phyloP scores from a whole-genome alignment of 2,329 filamentous ascomycete species.

The Penicillium sp. region DNA sequence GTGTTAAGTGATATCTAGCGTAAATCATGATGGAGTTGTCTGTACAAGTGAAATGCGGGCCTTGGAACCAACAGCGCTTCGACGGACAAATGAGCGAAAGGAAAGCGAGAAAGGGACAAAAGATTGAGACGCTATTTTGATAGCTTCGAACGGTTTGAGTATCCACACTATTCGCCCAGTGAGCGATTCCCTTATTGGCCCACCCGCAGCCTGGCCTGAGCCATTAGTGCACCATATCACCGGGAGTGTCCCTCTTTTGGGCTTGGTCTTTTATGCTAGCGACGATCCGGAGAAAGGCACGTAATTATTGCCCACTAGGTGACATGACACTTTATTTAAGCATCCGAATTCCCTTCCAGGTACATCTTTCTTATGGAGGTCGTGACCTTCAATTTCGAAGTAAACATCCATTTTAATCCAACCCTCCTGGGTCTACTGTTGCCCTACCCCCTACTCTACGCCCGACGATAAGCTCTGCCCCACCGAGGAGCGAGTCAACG shows the following conservation, averaged over 20 bases:
- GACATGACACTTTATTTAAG: constrained; percentile 9
- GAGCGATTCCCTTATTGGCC: constrained; percentile 23
- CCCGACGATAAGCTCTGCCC: background rate
- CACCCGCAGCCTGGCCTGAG: constrained; percentile 8
- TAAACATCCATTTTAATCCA: background rate
- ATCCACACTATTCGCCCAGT: constrained; percentile 22
- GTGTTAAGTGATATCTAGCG: too few relatives aligned
- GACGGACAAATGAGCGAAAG: background rate
- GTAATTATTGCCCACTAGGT: background rate
- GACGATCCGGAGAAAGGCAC: constrained; percentile 20
- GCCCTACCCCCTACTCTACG: background rate
- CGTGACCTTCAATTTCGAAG: background rate
- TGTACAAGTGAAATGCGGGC: background rate
- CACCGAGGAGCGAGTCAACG: background rate
- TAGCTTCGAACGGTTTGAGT: constrained; percentile 17
- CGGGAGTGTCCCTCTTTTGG: constrained; percentile 11
- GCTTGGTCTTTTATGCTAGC: constrained; percentile 7
- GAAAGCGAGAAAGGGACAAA: background rate
- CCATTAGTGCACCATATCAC: constrained; percentile 16
- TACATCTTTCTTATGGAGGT: background rate
- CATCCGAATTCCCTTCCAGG: constrained; percentile 1
- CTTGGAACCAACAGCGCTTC: background rate
- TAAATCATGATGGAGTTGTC: background rate
- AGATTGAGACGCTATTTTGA: constrained; percentile 20
- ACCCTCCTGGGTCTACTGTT: background rate